Evolutionary conservation across 164 flowering plant genomes (phyloP).

Genomic region (Aristolochia contorta): DNA sequence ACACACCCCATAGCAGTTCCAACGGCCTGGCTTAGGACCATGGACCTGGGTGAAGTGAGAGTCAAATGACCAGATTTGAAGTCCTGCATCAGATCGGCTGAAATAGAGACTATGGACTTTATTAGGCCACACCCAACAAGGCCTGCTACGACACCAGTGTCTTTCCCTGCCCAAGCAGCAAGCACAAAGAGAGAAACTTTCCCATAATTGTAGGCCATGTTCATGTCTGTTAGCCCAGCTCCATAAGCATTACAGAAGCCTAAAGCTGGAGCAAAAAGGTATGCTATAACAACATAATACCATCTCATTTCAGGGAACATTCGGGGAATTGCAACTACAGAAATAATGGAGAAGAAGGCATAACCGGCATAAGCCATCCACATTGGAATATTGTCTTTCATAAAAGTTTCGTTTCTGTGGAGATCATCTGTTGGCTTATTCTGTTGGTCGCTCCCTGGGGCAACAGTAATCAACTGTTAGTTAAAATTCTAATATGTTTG

Average conservation of each 20-base stretch:
- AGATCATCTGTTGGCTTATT: constrained; percentile 29
- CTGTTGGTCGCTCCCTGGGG: constrained; percentile 27
- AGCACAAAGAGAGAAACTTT: constrained; percentile 80
- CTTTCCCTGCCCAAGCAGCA: constrained; percentile 51
- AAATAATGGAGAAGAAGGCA: constrained; percentile 38
- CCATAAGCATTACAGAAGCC: constrained; percentile 97
- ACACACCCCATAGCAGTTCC: constrained; percentile 90
- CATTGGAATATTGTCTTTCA: constrained; percentile 60
- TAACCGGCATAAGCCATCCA: constrained; percentile 65
- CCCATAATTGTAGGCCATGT: constrained; percentile 85
- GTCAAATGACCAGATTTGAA: constrained; percentile 86
- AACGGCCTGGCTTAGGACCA: constrained; percentile 72
- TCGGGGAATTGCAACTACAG: constrained; percentile 60
- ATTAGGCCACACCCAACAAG: constrained; percentile 84
- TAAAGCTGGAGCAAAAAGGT: constrained; percentile 70
- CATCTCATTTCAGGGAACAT: constrained; percentile 84
- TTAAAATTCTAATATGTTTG: too few species aligned
- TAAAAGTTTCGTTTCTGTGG: constrained; percentile 49
- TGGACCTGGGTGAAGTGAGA: constrained; percentile 75
- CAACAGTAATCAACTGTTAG: constrained; percentile 3
- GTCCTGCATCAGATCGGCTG: constrained; percentile 89
- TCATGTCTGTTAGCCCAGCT: constrained; percentile 83
- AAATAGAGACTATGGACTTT: constrained; percentile 64
- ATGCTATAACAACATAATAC: constrained; percentile 67
- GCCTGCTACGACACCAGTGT: constrained; percentile 77